Evolutionary conservation across 1,284 basidiomycete species (phyloP).

Genomic region (Anthracocystis panici-leucophaei): DNA sequence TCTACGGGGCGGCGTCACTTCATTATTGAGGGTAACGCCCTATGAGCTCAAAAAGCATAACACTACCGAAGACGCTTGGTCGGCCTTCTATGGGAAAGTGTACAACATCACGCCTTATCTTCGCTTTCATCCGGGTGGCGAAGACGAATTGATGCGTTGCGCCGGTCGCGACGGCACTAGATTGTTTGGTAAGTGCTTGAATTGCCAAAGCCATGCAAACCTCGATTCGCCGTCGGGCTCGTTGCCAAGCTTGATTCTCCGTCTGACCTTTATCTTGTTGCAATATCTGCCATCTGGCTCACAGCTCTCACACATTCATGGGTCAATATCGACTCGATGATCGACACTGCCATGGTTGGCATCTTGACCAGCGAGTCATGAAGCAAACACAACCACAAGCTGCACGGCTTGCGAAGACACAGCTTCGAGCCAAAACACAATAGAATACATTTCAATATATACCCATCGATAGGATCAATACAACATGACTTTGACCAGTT

Average conservation of each 20-base stretch:
- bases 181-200: conserved; percentile 80
- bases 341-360: conserved; percentile 90
- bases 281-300: not conserved
- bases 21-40: conserved; percentile 79
- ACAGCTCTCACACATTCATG: conserved; percentile 77
- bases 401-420: not conserved
- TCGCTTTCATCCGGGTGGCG: conserved; percentile 92
- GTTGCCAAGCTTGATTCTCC: not conserved
- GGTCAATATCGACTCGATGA: conserved; percentile 94
- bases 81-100: conserved; percentile 90
- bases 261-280: not conserved
- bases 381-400: not conserved
- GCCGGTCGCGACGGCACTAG: conserved; percentile 94
- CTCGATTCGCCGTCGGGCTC: not conserved
- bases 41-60: conserved; percentile 87
- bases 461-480: conserved; percentile 8
- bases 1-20: conserved; percentile 53
- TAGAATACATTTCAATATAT: conserved; percentile 24
- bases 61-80: conserved; percentile 89
- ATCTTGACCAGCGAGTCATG: conserved; percentile 73
- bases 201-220: not conserved
- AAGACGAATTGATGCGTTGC: conserved; percentile 92
- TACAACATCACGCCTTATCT: conserved; percentile 97
- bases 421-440: not conserved
- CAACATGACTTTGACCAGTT: not conserved